These are phyloP conservation scores for Huntiella omanensis DNA, from an alignment of 2,329 filamentous ascomycete species.

Conservation along the genomic window DNA sequence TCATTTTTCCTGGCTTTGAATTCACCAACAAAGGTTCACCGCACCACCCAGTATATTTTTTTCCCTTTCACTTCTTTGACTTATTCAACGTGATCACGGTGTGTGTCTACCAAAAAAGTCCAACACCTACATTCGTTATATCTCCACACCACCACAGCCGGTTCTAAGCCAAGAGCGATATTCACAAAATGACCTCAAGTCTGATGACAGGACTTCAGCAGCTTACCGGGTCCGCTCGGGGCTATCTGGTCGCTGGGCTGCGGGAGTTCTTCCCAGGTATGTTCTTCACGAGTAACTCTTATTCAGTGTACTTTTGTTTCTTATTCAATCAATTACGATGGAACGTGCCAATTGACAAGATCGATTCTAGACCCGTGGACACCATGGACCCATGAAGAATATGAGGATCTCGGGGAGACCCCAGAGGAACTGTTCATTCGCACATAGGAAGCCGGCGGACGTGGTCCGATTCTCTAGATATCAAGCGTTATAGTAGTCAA, in stretches of 20 bases:
- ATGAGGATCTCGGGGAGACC: neutral
- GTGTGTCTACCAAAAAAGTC: neutral
- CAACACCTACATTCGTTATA: neutral
- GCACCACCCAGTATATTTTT: neutral
- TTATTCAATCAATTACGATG: neutral
- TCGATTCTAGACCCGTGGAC: neutral
- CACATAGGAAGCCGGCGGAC: neutral
- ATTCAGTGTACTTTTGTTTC: neutral
- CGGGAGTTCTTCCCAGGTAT: constrained; percentile 1
- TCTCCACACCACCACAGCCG: neutral
- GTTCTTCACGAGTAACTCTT: neutral
- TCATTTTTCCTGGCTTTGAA: neutral
- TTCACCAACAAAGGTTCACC: neutral
- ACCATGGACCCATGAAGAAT: constrained; percentile 2
- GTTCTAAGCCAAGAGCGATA: neutral
- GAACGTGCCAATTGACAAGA: neutral
- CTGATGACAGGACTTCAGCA: neutral
- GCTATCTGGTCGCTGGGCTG: neutral
- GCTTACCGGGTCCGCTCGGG: neutral
- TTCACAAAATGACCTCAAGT: neutral
- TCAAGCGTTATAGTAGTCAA: too few relatives aligned
- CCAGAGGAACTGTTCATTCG: neutral
- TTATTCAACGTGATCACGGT: neutral
- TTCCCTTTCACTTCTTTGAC: neutral
- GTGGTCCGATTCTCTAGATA: too few relatives aligned